Evolutionary conservation across 192 early-diverging fungal species (phyloP).

Genomic region (Umbelopsis sp.): DNA sequence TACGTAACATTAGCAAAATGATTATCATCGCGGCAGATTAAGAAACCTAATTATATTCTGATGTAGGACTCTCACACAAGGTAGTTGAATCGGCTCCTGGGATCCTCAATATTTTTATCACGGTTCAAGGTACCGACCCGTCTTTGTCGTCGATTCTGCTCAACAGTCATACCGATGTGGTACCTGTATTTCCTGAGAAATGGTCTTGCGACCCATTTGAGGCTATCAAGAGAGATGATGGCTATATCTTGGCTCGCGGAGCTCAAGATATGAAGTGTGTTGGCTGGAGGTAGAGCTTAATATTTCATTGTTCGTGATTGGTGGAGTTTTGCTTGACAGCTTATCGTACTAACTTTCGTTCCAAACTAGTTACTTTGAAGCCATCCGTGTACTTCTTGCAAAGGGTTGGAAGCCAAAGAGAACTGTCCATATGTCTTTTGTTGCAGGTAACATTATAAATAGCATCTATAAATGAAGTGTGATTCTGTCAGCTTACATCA

Average conservation of each 20-base stretch:
- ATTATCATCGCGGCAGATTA: neutral
- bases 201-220: constrained; percentile 83
- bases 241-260: constrained; percentile 81
- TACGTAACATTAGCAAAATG: neutral
- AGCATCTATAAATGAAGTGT: neutral
- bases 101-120: constrained; percentile 76
- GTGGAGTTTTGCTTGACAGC: neutral
- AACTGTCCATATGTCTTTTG: constrained; percentile 78
- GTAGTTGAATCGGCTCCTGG: constrained; percentile 57
- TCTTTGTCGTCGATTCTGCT: constrained; percentile 64
- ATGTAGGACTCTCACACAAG: constrained; percentile 43
- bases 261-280: constrained; percentile 95
- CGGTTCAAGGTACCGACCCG: constrained; percentile 63
- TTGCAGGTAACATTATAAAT: constrained; percentile 53
- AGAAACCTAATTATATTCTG: neutral
- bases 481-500: too few relatives aligned
- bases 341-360: too few relatives aligned
- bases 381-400: constrained; percentile 63
- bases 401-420: constrained; percentile 58
- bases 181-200: constrained; percentile 76
- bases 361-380: constrained; percentile 73
- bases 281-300: constrained; percentile 47
- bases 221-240: constrained; percentile 61
- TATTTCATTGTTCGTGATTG: neutral
- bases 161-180: constrained; percentile 90